Evolutionary conservation across 192 early-diverging fungal genomes (phyloP).

Genomic region (Umbelopsis sp.): DNA sequence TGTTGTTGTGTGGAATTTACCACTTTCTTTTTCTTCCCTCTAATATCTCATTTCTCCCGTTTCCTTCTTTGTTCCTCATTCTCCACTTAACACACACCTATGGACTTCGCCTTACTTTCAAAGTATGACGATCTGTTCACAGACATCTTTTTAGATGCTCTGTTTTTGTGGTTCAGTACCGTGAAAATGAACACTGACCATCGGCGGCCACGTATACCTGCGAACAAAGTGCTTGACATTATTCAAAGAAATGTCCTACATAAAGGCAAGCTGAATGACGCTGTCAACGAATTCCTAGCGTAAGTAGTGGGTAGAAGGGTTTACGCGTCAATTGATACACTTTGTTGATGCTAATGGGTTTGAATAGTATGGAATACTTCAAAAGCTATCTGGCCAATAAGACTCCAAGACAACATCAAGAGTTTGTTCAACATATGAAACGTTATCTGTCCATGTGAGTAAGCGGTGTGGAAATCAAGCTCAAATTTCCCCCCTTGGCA

Average conservation of each 20-base stretch:
- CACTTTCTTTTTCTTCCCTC: neutral
- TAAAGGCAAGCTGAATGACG: conserved; percentile 37
- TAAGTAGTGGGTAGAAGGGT: conserved; percentile 16
- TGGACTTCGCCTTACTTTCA: conserved; percentile 52
- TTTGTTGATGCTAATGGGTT: neutral
- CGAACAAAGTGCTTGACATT: conserved; percentile 35
- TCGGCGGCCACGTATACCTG: conserved; percentile 20
- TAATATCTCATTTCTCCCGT: too few relatives aligned
- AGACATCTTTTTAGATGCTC: conserved; percentile 47
- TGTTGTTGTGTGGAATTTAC: too few relatives aligned
- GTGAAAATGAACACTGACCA: conserved; percentile 52
- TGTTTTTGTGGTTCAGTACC: conserved; percentile 53
- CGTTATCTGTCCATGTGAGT: conserved; percentile 40
- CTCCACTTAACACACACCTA: conserved; percentile 2
- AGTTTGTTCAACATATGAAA: conserved; percentile 47
- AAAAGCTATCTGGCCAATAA: conserved; percentile 33
- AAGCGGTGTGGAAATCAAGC: neutral
- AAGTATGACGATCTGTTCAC: conserved; percentile 53
- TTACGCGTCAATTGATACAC: neutral
- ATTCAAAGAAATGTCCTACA: conserved; percentile 43
- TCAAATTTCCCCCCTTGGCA: too few relatives aligned
- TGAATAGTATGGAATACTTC: conserved; percentile 41
- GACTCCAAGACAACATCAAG: conserved; percentile 32
- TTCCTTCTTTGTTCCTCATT: neutral
- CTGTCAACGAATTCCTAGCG: conserved; percentile 45